Percentiles rank a stretch among this genome's conserved stretches.
phyloP scores from a whole-genome alignment of 257 asterid species.

The Galeopsis tetrahit region DNA sequence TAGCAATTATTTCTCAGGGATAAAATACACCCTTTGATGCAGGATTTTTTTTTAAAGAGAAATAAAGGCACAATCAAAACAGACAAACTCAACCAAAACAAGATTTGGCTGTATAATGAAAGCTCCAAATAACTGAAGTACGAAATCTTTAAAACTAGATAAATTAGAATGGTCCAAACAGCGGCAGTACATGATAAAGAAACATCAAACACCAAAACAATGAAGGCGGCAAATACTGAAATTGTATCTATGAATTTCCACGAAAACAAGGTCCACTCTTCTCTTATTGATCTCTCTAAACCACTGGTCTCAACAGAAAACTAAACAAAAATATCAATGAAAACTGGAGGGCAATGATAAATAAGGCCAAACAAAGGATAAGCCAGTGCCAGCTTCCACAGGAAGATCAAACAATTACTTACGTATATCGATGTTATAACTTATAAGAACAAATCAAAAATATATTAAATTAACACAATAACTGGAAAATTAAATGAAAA shows the following conservation, averaged over 20 bases:
- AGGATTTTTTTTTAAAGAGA: neutral
- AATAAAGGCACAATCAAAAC: neutral
- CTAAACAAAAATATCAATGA: neutral
- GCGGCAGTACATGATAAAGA: neutral
- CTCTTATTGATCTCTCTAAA: constrained; percentile 1
- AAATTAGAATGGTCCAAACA: neutral
- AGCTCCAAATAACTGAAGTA: constrained; percentile 23
- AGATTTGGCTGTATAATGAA: neutral
- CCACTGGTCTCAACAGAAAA: constrained; percentile 9
- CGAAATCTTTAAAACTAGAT: neutral
- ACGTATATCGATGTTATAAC: neutral
- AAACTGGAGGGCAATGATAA: constrained; percentile 12
- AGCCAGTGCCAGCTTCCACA: constrained; percentile 7
- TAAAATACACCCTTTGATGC: neutral
- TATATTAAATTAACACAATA: neutral
- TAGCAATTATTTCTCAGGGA: neutral
- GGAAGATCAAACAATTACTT: constrained; percentile 7
- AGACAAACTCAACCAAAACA: constrained; percentile 4
- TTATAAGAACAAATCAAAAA: neutral
- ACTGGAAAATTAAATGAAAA: neutral
- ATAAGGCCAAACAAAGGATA: neutral
- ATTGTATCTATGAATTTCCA: neutral
- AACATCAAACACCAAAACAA: neutral
- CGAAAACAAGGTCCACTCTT: neutral
- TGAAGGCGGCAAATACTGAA: neutral